Percentiles rank a stretch among this genome's conserved stretches.
Evolutionary conservation across 1,284 basidiomycete genomes (phyloP).

Genomic region (Moesziomyces parantarcticus): DNA sequence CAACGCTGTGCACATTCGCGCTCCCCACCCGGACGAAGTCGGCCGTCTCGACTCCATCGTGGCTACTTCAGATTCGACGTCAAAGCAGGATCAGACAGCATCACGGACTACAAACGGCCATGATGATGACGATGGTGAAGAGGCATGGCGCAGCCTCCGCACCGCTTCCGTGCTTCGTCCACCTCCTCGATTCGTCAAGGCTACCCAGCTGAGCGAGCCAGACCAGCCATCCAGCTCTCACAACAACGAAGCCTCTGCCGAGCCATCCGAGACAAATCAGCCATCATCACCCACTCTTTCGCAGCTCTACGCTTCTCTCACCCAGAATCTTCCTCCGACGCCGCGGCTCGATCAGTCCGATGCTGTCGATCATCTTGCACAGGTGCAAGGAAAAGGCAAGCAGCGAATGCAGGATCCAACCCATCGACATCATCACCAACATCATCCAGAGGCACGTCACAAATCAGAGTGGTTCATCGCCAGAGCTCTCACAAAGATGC

Average conservation of each 20-base stretch:
- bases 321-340: slow-evolving; percentile 5
- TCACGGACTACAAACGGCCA: no score
- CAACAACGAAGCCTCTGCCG: background rate
- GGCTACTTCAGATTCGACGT: background rate
- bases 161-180: slow-evolving; percentile 24
- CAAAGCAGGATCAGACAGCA: no score
- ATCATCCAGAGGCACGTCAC: slow-evolving; percentile 12
- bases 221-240: background rate
- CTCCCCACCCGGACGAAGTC: background rate
- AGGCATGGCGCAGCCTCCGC: slow-evolving; percentile 9
- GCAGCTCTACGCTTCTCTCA: slow-evolving; percentile 28
- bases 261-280: background rate
- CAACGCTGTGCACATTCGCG: slow-evolving; percentile 26
- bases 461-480: slow-evolving; percentile 37
- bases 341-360: background rate
- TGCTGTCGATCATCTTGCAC: no score
- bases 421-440: slow-evolving; percentile 22
- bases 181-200: slow-evolving; percentile 29
- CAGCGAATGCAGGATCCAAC: background rate
- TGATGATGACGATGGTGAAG: background rate
- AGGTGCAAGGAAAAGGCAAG: background rate
- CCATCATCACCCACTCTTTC: slow-evolving; percentile 4
- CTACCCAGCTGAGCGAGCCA: slow-evolving; percentile 31
- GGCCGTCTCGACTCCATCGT: background rate
- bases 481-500: slow-evolving; percentile 22